Evolutionary conservation across 768 basidiomycete genomes (phyloP).

Genomic region (Dioszegia crocea): DNA sequence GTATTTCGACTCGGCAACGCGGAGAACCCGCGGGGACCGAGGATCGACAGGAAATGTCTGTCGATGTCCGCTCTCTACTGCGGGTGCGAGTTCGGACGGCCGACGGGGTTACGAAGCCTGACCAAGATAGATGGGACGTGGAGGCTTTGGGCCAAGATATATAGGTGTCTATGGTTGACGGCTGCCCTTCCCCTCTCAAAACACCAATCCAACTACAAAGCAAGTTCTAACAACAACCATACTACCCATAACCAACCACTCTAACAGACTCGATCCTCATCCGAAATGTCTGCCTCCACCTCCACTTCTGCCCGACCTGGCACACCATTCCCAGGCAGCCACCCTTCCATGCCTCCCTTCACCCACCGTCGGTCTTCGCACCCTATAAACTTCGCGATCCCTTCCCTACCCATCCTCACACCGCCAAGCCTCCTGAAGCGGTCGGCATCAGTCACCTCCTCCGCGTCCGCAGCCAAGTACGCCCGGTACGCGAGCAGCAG

Average conservation of each 20-base stretch:
- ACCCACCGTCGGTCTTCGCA: not conserved
- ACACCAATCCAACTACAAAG: not conserved
- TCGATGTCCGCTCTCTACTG: too few species aligned
- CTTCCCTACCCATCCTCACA: constrained; percentile 19
- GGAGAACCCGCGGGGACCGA: not conserved
- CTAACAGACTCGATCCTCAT: too few species aligned
- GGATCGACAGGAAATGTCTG: too few species aligned
- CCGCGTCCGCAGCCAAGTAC: not conserved
- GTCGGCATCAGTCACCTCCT: constrained; percentile 11
- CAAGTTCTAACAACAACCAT: not conserved
- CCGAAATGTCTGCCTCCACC: constrained; percentile 13
- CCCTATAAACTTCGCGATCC: constrained; percentile 30
- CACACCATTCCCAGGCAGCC: constrained; percentile 31
- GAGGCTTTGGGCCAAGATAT: not conserved
- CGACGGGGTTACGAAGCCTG: not conserved
- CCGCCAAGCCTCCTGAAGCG: constrained; percentile 34
- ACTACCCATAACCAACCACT: not conserved
- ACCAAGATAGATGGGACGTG: not conserved
- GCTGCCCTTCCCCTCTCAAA: not conserved
- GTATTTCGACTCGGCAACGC: not conserved
- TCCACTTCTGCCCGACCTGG: constrained; percentile 12
- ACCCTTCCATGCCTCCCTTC: constrained; percentile 15
- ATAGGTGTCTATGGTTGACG: not conserved
- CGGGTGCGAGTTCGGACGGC: not conserved
- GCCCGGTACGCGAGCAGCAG: not conserved